These are phyloP conservation scores for Rhizomucor miehei DNA, from an alignment of 371 early-diverging fungal species.

Conservation along the genomic window DNA sequence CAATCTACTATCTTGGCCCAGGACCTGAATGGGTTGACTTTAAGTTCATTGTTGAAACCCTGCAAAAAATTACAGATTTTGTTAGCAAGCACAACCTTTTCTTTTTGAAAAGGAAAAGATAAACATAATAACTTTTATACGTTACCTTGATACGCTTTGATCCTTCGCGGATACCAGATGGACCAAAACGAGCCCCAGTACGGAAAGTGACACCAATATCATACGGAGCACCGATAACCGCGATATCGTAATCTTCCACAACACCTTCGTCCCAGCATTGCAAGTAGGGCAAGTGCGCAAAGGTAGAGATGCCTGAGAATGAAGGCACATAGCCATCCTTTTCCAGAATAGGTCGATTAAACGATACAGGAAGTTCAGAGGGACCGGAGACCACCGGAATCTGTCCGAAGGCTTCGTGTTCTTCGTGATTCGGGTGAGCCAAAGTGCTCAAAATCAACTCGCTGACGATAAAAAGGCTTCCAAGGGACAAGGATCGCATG, in stretches of 20 bases:
- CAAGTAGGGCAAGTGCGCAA: slow-evolving; percentile 48
- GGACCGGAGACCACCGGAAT: slow-evolving; percentile 17
- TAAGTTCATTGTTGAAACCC: slow-evolving; percentile 38
- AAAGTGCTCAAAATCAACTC: not conserved
- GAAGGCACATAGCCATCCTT: slow-evolving; percentile 34
- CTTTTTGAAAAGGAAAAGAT: too few relatives aligned
- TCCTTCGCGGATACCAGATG: slow-evolving; percentile 45
- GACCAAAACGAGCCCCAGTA: slow-evolving; percentile 52
- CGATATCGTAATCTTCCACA: slow-evolving; percentile 44
- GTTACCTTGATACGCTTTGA: slow-evolving; percentile 40
- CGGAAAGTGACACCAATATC: slow-evolving; percentile 49
- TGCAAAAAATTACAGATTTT: slow-evolving; percentile 3
- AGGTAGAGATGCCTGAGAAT: slow-evolving; percentile 48
- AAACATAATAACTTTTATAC: not conserved
- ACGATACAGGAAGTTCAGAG: slow-evolving; percentile 8
- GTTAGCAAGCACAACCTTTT: not conserved
- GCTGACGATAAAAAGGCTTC: too few relatives aligned
- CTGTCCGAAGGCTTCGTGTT: slow-evolving; percentile 12
- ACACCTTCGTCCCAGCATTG: slow-evolving; percentile 40
- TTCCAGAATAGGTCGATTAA: slow-evolving; percentile 28
- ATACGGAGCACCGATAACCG: slow-evolving; percentile 46
- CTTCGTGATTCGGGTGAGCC: slow-evolving; percentile 1
- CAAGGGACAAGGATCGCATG: too few relatives aligned
- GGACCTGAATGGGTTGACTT: slow-evolving; percentile 39
- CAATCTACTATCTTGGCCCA: slow-evolving; percentile 53